Evolutionary conservation across 2,329 filamentous ascomycete genomes (phyloP).

Genomic region (Botrytis deweyae): DNA sequence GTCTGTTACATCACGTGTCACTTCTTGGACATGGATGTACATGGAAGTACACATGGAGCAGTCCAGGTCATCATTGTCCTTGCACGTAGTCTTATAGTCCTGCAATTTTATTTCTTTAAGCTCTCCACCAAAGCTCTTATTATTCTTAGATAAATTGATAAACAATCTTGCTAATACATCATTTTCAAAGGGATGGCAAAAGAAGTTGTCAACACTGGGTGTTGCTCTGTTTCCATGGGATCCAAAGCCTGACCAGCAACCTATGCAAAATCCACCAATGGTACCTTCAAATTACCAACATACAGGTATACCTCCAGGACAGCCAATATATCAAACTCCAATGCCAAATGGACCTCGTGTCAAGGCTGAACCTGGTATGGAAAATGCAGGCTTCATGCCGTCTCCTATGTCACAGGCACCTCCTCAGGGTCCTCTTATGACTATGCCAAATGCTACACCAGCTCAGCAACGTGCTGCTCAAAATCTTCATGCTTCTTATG

Average conservation of each 20-base stretch:
- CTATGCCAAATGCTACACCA: slow-evolving; percentile 38
- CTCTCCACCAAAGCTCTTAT: too few species aligned
- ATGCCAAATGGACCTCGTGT: slow-evolving; percentile 38
- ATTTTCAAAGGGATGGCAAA: slow-evolving; percentile 78
- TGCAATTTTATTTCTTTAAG: not conserved
- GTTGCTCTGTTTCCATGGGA: slow-evolving; percentile 96
- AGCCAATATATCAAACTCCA: slow-evolving; percentile 24
- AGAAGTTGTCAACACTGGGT: slow-evolving; percentile 79
- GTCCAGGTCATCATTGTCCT: not conserved
- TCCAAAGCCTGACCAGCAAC: slow-evolving; percentile 68
- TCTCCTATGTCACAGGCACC: slow-evolving; percentile 24
- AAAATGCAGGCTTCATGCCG: slow-evolving; percentile 24
- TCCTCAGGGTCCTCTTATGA: slow-evolving; percentile 35
- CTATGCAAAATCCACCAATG: slow-evolving; percentile 40
- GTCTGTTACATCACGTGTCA: slow-evolving; percentile 27
- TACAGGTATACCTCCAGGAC: slow-evolving; percentile 30
- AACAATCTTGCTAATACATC: not conserved
- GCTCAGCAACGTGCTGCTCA: slow-evolving; percentile 57
- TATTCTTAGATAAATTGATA: not conserved
- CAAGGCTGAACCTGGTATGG: slow-evolving; percentile 47
- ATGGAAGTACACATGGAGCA: not conserved
- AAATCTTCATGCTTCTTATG: slow-evolving; percentile 60
- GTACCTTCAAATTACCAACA: slow-evolving; percentile 40
- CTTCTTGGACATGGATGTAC: not conserved
- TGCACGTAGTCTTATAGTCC: not conserved